Conservation (phyloP, 2,329 filamentous ascomycete species). For the Colletotrichum sp. region DNA sequence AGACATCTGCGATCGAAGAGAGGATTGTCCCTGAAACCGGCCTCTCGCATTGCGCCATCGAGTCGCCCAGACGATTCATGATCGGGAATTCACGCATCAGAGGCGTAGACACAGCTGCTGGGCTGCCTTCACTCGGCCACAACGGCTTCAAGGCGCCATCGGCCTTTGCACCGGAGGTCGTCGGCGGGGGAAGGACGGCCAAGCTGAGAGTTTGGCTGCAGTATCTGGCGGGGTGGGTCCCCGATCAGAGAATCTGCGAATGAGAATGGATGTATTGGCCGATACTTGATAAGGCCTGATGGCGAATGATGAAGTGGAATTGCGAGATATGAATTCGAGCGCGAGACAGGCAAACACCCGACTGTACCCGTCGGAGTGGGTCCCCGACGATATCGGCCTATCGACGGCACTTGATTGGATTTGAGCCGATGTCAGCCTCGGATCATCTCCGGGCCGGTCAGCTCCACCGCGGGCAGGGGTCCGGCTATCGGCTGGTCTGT, state of each 20-base stretch:
- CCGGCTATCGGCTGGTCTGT: neutral
- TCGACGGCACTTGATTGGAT: neutral
- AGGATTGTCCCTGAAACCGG: neutral
- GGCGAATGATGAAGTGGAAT: neutral
- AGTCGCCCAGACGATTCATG: neutral
- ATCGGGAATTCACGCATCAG: neutral
- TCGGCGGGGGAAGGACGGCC: neutral
- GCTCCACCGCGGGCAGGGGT: neutral
- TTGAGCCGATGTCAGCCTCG: rapidly evolving
- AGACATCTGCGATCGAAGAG: neutral
- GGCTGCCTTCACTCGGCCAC: neutral
- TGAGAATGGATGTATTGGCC: neutral
- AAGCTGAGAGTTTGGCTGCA: neutral
- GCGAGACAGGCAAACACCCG: neutral
- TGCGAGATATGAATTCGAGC: neutral
- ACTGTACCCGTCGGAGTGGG: slow-evolving; percentile 15
- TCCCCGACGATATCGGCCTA: neutral
- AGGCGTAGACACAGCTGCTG: neutral
- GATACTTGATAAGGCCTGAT: slow-evolving; percentile 14
- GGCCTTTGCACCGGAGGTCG: neutral
- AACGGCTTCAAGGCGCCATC: neutral
- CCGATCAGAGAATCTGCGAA: slow-evolving; percentile 7
- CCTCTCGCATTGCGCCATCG: neutral
- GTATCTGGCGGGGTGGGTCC: slow-evolving; percentile 8
- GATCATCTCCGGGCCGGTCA: neutral